These are phyloP conservation scores for Trichophaea hybrida DNA, from an alignment of 2,329 filamentous ascomycete genomes.

Conservation along the genomic window DNA sequence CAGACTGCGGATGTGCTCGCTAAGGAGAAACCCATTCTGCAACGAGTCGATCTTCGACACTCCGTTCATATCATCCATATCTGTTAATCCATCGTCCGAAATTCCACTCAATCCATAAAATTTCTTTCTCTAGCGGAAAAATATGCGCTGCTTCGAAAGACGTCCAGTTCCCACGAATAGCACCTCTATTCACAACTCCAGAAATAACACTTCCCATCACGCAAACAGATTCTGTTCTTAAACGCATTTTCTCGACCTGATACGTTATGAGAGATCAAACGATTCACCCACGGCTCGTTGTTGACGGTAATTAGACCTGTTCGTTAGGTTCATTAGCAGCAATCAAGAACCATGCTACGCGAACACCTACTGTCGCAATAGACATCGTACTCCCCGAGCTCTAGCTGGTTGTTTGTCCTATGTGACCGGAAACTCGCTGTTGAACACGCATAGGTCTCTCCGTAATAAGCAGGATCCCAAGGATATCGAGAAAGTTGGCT, in stretches of 20 bases:
- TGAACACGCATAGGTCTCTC: too few species aligned
- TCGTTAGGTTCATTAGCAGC: too few species aligned
- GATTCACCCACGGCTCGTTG: constrained; percentile 8
- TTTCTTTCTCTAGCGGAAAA: constrained; percentile 2
- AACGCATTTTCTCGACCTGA: constrained; percentile 8
- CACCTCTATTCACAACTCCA: constrained; percentile 1
- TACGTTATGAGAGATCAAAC: constrained; percentile 1
- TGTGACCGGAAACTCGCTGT: too few species aligned
- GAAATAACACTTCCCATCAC: constrained; percentile 8
- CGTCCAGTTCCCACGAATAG: background rate
- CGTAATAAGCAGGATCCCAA: too few species aligned
- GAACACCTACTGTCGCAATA: too few species aligned
- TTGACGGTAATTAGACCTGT: constrained; percentile 13
- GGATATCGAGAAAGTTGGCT: too few species aligned
- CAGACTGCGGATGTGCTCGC: background rate
- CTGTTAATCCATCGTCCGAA: constrained; percentile 5
- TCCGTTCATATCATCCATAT: constrained; percentile 3
- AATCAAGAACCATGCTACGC: too few species aligned
- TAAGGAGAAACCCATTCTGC: constrained; percentile 6
- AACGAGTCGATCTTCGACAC: background rate
- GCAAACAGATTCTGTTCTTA: constrained; percentile 2
- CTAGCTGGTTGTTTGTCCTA: too few species aligned
- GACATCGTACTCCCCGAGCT: too few species aligned
- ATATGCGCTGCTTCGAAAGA: constrained; percentile 9
- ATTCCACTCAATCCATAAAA: constrained; percentile 3